A percentile compares a stretch with the other conserved stretches of the same genome.
phyloP scores from a whole-genome alignment of 2,329 filamentous ascomycete species.

The Cercospora zeina region DNA sequence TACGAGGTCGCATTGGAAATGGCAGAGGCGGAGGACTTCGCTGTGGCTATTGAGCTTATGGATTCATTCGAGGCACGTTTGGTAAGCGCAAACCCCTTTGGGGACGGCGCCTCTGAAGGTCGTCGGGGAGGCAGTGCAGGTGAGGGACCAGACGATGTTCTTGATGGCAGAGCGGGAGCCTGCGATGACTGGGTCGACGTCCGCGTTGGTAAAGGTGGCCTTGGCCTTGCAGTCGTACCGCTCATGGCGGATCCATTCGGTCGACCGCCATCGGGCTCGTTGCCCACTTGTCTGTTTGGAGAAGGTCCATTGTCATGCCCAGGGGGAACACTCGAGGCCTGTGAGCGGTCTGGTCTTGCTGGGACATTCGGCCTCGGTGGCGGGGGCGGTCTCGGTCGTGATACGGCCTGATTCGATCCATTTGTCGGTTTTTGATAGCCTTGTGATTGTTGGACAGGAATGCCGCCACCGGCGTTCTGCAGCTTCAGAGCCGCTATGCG shows the following conservation, averaged over 20 bases:
- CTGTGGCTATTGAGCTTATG: constrained; percentile 52
- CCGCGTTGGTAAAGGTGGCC: constrained; percentile 51
- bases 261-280: constrained; percentile 42
- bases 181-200: constrained; percentile 41
- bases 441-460: constrained; percentile 41
- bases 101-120: constrained; percentile 43
- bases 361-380: constrained; percentile 38
- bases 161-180: constrained; percentile 52
- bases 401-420: constrained; percentile 18
- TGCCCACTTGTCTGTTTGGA: constrained; percentile 41
- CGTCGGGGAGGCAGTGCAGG: constrained; percentile 50
- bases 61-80: constrained; percentile 53
- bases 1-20: constrained; percentile 45
- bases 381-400: constrained; percentile 41
- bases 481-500: constrained; percentile 53
- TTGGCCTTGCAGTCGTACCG: constrained; percentile 30
- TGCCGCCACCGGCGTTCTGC: constrained; percentile 44
- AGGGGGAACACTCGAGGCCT: constrained; percentile 44
- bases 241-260: constrained; percentile 22
- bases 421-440: constrained; percentile 28
- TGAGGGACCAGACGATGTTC: constrained; percentile 40
- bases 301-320: constrained; percentile 42
- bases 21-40: constrained; percentile 52
- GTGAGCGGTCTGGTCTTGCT: constrained; percentile 40
- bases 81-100: constrained; percentile 33